Base-by-base conservation (phyloP, 1,284 basidiomycete species). In the Microbotryum lychnidis-dioicae region DNA sequence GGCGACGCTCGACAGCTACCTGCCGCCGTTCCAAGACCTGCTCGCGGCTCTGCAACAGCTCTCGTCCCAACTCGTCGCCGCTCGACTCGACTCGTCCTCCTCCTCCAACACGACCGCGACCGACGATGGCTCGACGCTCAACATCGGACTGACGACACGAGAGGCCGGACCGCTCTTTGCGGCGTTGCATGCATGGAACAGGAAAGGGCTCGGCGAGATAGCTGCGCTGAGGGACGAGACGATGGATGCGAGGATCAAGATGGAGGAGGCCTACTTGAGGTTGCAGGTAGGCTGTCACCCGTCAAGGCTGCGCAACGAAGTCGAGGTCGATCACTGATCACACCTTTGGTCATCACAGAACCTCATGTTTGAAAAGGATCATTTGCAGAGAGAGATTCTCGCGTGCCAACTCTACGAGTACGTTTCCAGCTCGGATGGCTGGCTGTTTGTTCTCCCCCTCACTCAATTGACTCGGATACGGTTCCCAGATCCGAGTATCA, bases 361-460 rank as follows among this genome's bases (percentile, higher is more conserved):
- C 57, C 57, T 67, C 23, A 63, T 66, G 27, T 71, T 67, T 37
- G 69, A 71, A 60, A 63, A 64, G 23, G 67, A 69, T 42, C 69
- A 71, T 54, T 64, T 71, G 25, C 63, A 68, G 56, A 54, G 66
- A 2, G 70, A 71, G 54, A 71, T 71, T 53, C 54, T 57, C 2
- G 64, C 66, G 12, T 70, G 69, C 56, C 60, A 69, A 44, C 68
- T 70, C 49, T 71, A 66, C 56, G 67, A 68, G 70, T 70, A 42
- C n/a, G 62, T 37, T 20, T 27, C 33, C 33, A 33, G 12, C 53
- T 33, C 27, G 9, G 18, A 2, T 52, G 25, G 2, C 8, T 9
- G 31, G 7, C 31, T 31, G 2, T 31, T 31, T 31, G 31, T 9
- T 31, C 31, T 10, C 10, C 46, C 20, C 20, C 20, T 42, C 21